Percentiles rank a stretch among this genome's conserved stretches.
Conservation (phyloP, 2,329 filamentous ascomycete species). For the Didymosphaeria variabile region DNA sequence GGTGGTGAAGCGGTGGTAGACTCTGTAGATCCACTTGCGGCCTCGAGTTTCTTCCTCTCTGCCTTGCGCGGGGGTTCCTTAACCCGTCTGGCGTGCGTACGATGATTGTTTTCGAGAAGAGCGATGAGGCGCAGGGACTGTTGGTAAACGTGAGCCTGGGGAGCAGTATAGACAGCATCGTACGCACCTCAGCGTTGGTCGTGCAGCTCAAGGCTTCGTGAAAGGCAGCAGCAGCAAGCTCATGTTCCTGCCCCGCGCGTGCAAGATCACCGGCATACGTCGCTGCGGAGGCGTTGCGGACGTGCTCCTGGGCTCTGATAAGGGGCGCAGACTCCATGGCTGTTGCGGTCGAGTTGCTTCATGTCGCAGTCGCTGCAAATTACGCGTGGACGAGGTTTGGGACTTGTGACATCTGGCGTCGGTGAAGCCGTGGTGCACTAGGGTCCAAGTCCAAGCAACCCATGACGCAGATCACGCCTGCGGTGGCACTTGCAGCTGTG, state of each 20-base stretch:
- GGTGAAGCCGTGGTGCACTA: background rate
- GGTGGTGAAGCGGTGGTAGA: conserved; percentile 22
- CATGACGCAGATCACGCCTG: conserved; percentile 11
- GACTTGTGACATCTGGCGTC: background rate
- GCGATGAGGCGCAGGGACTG: conserved; percentile 83
- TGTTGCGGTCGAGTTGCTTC: background rate
- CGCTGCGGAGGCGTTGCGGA: conserved; percentile 81
- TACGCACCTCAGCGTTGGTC: conserved; percentile 63
- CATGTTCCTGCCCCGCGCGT: conserved; percentile 86
- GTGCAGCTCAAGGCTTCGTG: conserved; percentile 81
- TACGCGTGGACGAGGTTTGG: background rate
- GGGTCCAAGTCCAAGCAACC: background rate
- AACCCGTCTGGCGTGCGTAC: conserved; percentile 81
- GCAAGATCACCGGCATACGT: conserved; percentile 74
- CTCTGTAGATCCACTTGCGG: conserved; percentile 21
- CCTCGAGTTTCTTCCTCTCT: conserved; percentile 28
- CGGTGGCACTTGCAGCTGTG: background rate
- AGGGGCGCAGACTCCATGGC: conserved; percentile 75
- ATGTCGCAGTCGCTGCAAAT: background rate
- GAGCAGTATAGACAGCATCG: background rate
- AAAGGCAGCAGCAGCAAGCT: conserved; percentile 87
- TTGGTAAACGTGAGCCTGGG: background rate
- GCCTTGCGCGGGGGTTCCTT: conserved; percentile 65
- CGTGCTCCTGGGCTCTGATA: conserved; percentile 86
- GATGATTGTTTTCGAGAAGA: conserved; percentile 88